Evolutionary conservation across 179 eudicot species (phyloP), one percentile per base, ranked within the genome.

Genomic region (Beta macrorhiza): DNA sequence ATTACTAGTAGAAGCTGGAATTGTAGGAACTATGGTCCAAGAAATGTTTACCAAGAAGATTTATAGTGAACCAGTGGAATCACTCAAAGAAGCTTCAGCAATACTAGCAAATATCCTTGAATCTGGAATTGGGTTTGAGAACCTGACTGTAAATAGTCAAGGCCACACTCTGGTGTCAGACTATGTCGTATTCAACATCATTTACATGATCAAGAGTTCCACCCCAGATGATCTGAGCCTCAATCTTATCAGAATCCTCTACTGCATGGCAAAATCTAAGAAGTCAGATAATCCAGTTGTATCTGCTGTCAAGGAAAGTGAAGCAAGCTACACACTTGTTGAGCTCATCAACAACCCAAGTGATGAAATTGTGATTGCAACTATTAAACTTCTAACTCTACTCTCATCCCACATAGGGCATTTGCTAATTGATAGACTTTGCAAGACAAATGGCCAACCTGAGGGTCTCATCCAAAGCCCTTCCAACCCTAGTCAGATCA

Each of bases 101-200:
- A 87, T 93, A 80, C 89, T 95, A 49, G 98, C 97, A 68, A 92
- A 95, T 56, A 86, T 93, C 81, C 90, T 95, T 4, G 95, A 92
- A 76, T 90, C 97, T 9, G 95, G 91, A 64, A 56, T 82, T 20
- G 89, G 82, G 58, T 80, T 91, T n/a, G 88, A 89, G 79, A 82
- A 85, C 72, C 77, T 93, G 69, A 83, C 72, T 61, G 86, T 89
- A 67, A 93, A 85, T 78, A 77, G 77, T 16, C 84, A 87, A 80
- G 90, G 90, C 29, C 92, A 86, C 83, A 86, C 88, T 37, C 71
- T 93, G 85, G 83, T 80, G 56, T 93, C 94, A 51, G 89, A 87
- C 49, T 89, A 88, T 82, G 84, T 91, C 5, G 84, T 93, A 58
- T 87, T 84, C 86, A 89, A 88, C 86, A 86, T 91, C 62, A 79